Evolutionary conservation across 768 basidiomycete species (phyloP).

Genomic region (Amanita thiersii): DNA sequence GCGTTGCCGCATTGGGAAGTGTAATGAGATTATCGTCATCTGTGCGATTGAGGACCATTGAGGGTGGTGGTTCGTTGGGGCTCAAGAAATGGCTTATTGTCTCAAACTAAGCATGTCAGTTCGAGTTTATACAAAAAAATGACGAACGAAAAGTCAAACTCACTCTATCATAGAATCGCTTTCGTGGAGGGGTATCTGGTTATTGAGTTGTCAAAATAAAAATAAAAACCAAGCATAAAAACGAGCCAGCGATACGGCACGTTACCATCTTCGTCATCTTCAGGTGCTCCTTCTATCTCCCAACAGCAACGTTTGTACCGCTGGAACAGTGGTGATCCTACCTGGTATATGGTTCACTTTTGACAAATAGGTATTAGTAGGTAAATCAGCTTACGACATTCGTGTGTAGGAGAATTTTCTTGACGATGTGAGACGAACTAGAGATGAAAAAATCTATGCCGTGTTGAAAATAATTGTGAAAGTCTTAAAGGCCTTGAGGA

Average conservation of each 20-base stretch:
- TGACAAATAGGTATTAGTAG: background rate
- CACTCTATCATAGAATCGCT: slow-evolving; percentile 66
- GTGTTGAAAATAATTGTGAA: slow-evolving; percentile 91
- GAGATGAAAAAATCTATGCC: slow-evolving; percentile 84
- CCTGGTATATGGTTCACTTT: slow-evolving; percentile 33
- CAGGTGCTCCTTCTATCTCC: slow-evolving; percentile 74
- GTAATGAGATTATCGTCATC: slow-evolving; percentile 68
- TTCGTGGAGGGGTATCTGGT: slow-evolving; percentile 66
- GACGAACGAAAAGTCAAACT: slow-evolving; percentile 9
- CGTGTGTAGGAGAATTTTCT: slow-evolving; percentile 82
- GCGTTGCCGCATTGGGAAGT: slow-evolving; percentile 57
- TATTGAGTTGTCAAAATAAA: slow-evolving; percentile 5
- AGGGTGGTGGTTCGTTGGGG: slow-evolving; percentile 66
- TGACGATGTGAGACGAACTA: slow-evolving; percentile 59
- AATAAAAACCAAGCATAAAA: background rate
- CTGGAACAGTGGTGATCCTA: slow-evolving; percentile 85
- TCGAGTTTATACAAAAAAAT: background rate
- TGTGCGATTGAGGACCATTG: slow-evolving; percentile 75
- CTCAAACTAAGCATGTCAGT: slow-evolving; percentile 45
- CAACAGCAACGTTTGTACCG: slow-evolving; percentile 88
- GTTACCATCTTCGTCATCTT: slow-evolving; percentile 78
- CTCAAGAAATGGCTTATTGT: slow-evolving; percentile 71
- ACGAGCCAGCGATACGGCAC: background rate
- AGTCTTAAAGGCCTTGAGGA: slow-evolving; percentile 40
- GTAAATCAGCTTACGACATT: slow-evolving; percentile 56